Evolutionary conservation across 129 eudicot species (phyloP).

Genomic region (Helianthus tuberosus): DNA sequence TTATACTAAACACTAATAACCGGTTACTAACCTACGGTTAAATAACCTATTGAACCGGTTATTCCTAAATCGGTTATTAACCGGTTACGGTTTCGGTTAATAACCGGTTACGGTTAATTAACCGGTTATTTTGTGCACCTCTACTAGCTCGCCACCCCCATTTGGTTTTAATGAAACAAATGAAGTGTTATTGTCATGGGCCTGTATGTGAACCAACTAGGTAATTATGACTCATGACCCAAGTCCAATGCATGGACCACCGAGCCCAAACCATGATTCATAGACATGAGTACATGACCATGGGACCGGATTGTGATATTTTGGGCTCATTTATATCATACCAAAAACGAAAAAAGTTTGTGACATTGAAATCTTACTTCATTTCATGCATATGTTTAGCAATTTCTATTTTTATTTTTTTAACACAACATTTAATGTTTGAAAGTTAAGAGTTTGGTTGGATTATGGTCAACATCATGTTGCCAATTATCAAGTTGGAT

Average conservation of each 20-base stretch:
- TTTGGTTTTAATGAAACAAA: background rate
- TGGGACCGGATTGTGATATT: slow-evolving; percentile 27
- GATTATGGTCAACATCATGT: slow-evolving; percentile 19
- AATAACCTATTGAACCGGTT: too few species aligned
- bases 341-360: background rate
- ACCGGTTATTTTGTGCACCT: too few species aligned
- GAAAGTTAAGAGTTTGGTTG: background rate
- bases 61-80: too few species aligned
- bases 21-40: too few species aligned
- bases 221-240: background rate
- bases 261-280: slow-evolving; percentile 11
- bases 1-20: too few species aligned
- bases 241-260: slow-evolving; percentile 29
- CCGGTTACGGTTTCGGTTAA: too few species aligned
- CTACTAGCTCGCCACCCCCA: too few species aligned
- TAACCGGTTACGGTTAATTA: too few species aligned
- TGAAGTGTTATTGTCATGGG: slow-evolving; percentile 23
- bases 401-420: background rate
- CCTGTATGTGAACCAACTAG: slow-evolving; percentile 17
- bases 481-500: background rate
- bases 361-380: background rate
- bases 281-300: slow-evolving; percentile 3
- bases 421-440: background rate
- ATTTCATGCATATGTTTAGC: slow-evolving; percentile 9
- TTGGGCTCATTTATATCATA: slow-evolving; percentile 3